A percentile compares a stretch with the other conserved stretches of the same genome.
Conservation (phyloP, 805 yeast species). For the Metschnikowia kofuensis region DNA sequence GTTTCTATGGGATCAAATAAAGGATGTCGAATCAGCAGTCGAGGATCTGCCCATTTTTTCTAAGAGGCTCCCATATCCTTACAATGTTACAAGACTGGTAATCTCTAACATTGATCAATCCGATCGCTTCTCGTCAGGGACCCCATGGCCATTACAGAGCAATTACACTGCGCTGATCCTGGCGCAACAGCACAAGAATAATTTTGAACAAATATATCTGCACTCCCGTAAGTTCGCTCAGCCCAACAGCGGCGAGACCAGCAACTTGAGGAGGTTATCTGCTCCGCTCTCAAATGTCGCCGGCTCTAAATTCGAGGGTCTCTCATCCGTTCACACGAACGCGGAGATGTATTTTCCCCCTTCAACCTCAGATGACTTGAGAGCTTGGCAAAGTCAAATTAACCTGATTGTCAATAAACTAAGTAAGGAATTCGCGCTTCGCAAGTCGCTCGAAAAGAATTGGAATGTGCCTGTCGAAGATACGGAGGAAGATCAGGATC, state of each 20-base stretch:
- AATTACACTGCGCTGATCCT: conserved; percentile 26
- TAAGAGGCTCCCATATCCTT: conserved; percentile 1
- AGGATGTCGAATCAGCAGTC: conserved; percentile 40
- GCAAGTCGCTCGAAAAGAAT: conserved; percentile 4
- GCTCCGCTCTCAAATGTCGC: conserved; percentile 4
- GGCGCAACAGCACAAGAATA: conserved; percentile 30
- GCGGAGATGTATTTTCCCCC: not conserved
- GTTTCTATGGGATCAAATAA: conserved; percentile 70
- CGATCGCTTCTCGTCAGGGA: conserved; percentile 36
- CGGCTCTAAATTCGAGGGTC: conserved; percentile 1
- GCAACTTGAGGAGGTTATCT: conserved; percentile 21
- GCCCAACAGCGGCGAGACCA: conserved; percentile 33
- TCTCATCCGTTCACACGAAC: not conserved
- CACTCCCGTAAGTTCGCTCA: conserved; percentile 41
- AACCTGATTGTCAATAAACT: conserved; percentile 46
- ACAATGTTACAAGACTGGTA: conserved; percentile 16
- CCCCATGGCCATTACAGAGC: conserved; percentile 34
- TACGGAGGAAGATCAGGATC: conserved; percentile 9
- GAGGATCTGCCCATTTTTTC: conserved; percentile 21
- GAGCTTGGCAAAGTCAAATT: conserved; percentile 54
- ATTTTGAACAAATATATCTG: conserved; percentile 42
- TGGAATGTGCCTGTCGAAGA: conserved; percentile 5
- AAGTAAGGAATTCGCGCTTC: conserved; percentile 32
- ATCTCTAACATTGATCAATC: conserved; percentile 21
- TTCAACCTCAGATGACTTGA: conserved; percentile 37